Conservation (phyloP, 1,139 yeast species). For the Suhomyces guaymorum region DNA sequence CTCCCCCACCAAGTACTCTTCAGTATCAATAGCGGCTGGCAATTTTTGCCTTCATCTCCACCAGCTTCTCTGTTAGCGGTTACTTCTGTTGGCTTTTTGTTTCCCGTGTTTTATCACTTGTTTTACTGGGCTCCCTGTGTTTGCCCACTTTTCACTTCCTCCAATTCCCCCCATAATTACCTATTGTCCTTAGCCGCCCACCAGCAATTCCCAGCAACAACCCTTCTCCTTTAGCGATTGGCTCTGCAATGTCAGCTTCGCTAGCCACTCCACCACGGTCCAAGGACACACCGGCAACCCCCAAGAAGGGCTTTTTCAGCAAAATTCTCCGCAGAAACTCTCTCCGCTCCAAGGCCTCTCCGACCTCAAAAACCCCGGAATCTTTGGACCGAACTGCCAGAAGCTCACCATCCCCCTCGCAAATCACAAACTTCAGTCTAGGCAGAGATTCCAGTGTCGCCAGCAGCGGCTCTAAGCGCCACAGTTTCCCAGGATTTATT, state of each 20-base stretch:
- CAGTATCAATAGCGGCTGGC: no score
- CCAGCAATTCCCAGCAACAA: no score
- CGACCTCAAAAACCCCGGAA: constrained; percentile 1
- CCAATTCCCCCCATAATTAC: neutral
- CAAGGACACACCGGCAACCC: constrained; percentile 8
- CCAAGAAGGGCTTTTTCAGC: constrained; percentile 19
- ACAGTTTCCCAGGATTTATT: constrained; percentile 11
- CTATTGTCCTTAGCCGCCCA: no score
- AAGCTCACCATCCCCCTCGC: constrained; percentile 1
- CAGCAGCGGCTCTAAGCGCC: constrained; percentile 6
- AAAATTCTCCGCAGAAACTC: constrained; percentile 17
- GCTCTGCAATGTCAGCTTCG: constrained; percentile 2
- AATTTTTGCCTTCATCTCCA: no score
- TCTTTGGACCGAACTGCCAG: neutral
- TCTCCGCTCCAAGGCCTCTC: constrained; percentile 2
- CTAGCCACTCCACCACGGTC: constrained; percentile 9
- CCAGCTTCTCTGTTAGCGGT: no score
- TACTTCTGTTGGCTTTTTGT: no score
- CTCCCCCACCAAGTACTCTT: no score
- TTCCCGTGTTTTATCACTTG: no score
- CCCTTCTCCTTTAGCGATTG: no score
- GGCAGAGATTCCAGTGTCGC: constrained; percentile 4
- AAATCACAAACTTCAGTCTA: neutral
- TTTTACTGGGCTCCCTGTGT: no score
- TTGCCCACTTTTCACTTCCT: no score